Base-by-base conservation (phyloP, 352 stramenopile species). In the Pythium apleroticum region DNA sequence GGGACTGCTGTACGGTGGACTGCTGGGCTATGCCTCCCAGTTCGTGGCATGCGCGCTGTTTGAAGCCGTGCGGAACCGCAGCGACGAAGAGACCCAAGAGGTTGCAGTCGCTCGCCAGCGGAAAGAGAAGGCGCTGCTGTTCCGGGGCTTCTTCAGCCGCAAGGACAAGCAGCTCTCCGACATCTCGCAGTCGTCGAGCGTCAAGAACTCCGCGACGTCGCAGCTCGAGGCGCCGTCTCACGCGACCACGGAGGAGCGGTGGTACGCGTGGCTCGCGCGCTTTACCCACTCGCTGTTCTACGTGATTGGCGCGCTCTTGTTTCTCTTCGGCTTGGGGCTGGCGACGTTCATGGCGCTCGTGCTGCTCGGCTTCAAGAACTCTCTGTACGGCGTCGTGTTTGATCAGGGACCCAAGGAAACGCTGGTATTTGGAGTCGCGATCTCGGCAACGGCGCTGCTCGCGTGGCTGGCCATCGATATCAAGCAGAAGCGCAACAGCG, bases 81-180 rank as follows among this genome's bases (percentile, higher is more conserved):
- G 73, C 8, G 82, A 91, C 43, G 69, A 89, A 8, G 85, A 91
- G 59, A 86, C 76, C 1, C 66, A 70, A 11, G 82, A 89, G 41
- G 69, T 87, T 22, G 69, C 78, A 0, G 73, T 71, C 11, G 79
- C 81, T 35, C 66, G 82, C 19, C 82, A 89, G 45, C 79, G 85
- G 35, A 93, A 93, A 58, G 85, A 93, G 52, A 91, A 91, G 53
- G 78, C 90, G 11, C 63, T 91, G 55, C 60, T 91, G 9, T 91
- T 89, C 46, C 77, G 77, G 7, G 65, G 66, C 3, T 52, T 76
- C 20, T 80, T 80, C n/a, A 45, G 69, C 17, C 67, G 63, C 2
- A 49, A 59, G 31, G 14, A 9, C 54, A 17, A 46, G 27, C 30
- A 52, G 25, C 25, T 54, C 7, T 50, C 52, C 1, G 37, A 58